Evolutionary conservation across 2,329 filamentous ascomycete species (phyloP).

Genomic region (Colletotrichum filicis): DNA sequence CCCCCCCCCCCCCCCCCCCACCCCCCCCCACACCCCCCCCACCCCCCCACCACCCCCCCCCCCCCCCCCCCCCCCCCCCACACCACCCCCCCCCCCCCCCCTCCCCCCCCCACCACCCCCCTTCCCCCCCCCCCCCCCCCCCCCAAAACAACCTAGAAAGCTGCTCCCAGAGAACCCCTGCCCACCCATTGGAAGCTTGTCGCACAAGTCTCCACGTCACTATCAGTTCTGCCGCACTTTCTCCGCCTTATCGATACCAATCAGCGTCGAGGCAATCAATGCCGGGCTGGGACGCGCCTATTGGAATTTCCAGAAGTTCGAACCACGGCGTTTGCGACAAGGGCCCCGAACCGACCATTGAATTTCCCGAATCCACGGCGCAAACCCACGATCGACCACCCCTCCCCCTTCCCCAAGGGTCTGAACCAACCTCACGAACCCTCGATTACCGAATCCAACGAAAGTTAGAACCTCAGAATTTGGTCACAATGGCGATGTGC

Average conservation of each 20-base stretch:
- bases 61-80: no score
- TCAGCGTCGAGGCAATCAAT: constrained; percentile 12
- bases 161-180: neutral
- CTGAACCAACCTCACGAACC: neutral
- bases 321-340: constrained; percentile 23
- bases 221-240: constrained; percentile 31
- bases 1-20: neutral
- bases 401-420: neutral
- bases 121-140: no score
- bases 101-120: no score
- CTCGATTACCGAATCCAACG: neutral
- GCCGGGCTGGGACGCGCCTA: neutral
- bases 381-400: constrained; percentile 3
- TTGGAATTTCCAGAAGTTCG: constrained; percentile 17
- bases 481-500: constrained; percentile 27
- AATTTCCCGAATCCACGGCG: constrained; percentile 19
- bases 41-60: no score
- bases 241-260: constrained; percentile 29
- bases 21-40: no score
- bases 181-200: constrained; percentile 5
- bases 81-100: no score
- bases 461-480: neutral
- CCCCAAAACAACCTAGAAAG: neutral
- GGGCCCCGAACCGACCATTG: constrained; percentile 12
- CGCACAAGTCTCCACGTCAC: constrained; percentile 15